A percentile compares a stretch with the other conserved stretches of the same genome.
Evolutionary conservation across 345 rosid genomes (phyloP).

Genomic region (Linum tenue): DNA sequence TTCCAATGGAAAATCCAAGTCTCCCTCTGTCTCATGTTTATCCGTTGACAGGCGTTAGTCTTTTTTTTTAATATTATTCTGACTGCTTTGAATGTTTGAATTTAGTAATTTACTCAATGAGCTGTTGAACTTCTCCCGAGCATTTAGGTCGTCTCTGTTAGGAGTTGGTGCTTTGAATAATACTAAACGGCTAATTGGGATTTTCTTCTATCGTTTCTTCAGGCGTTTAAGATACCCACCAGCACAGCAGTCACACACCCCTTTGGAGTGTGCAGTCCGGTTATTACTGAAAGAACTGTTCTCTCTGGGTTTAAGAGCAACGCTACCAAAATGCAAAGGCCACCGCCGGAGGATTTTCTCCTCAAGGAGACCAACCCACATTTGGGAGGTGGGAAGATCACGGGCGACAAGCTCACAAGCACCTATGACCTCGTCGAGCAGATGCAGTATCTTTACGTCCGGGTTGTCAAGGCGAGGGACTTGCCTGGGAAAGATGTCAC

Average conservation of each 20-base stretch:
- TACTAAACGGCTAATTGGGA: constrained; percentile 18
- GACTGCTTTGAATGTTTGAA: constrained; percentile 13
- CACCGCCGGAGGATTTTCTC: constrained; percentile 56
- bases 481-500: constrained; percentile 78
- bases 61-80: not conserved
- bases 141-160: constrained; percentile 10
- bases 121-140: constrained; percentile 16
- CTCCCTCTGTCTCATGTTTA: constrained; percentile 4
- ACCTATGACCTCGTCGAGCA: constrained; percentile 90
- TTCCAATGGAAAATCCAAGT: constrained; percentile 4
- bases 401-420: constrained; percentile 63
- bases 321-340: constrained; percentile 48
- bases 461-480: constrained; percentile 84
- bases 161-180: not conserved
- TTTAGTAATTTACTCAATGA: not conserved
- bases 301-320: not conserved
- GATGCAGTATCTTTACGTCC: constrained; percentile 80
- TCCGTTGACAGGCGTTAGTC: not conserved
- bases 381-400: constrained; percentile 60
- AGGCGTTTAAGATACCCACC: constrained; percentile 16
- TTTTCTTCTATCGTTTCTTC: constrained; percentile 18
- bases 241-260: constrained; percentile 3
- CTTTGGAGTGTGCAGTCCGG: not conserved
- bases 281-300: constrained; percentile 2
- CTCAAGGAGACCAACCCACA: constrained; percentile 82